These are phyloP conservation scores for Prunella vulgaris DNA, from an alignment of 257 asterid genomes.

Conservation along the genomic window DNA sequence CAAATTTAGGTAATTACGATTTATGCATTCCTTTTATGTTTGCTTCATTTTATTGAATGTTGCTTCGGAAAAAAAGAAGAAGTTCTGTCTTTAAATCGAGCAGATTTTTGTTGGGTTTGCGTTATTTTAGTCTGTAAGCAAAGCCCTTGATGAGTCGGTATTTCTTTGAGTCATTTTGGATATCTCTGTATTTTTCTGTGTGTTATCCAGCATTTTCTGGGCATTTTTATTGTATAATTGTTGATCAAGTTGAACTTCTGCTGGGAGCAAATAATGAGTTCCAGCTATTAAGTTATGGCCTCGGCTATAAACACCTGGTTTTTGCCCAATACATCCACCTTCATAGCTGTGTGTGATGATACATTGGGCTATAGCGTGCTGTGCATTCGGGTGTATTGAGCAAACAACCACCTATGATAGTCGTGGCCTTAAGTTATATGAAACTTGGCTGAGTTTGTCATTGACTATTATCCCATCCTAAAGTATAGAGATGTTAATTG, in stretches of 20 bases:
- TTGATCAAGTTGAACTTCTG: background rate
- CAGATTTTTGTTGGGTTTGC: conserved; percentile 18
- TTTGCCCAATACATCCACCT: too few species aligned
- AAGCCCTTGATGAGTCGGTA: background rate
- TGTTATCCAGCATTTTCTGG: background rate
- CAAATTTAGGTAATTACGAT: conserved; percentile 26
- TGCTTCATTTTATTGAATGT: background rate
- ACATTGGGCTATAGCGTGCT: too few species aligned
- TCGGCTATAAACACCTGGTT: too few species aligned
- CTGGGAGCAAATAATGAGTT: conserved; percentile 9
- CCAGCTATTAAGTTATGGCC: background rate
- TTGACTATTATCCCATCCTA: background rate
- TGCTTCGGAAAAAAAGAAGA: background rate
- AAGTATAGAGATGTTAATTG: background rate
- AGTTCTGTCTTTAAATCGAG: conserved; percentile 6
- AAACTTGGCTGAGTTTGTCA: conserved; percentile 8
- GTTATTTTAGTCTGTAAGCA: conserved; percentile 1
- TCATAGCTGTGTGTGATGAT: too few species aligned
- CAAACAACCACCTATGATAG: too few species aligned
- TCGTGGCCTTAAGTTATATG: background rate
- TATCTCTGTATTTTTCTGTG: background rate
- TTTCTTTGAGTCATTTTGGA: background rate
- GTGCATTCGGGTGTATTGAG: too few species aligned
- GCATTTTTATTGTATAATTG: conserved; percentile 1
- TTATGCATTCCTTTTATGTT: background rate